A percentile compares a stretch with the other conserved stretches of the same genome.
Conservation (phyloP, 768 basidiomycete species). For the Agaricus subrufescens region DNA sequence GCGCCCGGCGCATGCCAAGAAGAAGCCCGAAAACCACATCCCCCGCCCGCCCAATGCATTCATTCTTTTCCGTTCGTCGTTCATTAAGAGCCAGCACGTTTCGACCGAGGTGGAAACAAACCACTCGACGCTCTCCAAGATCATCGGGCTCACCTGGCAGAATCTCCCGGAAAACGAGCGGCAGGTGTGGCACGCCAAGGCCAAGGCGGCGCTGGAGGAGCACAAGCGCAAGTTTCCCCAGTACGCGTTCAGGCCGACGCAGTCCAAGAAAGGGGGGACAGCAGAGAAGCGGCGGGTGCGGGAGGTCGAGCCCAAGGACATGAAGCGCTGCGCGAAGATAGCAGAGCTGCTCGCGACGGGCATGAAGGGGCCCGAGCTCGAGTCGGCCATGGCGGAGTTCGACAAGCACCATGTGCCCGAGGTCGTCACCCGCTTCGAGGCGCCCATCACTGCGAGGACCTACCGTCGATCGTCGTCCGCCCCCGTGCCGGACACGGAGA, state of each 20-base stretch:
- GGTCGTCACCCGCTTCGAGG: constrained; percentile 72
- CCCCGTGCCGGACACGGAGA: constrained; percentile 40
- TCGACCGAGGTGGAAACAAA: constrained; percentile 76
- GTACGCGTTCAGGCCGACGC: constrained; percentile 75
- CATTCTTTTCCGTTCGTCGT: constrained; percentile 81
- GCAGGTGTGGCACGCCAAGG: constrained; percentile 73
- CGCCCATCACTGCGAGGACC: constrained; percentile 68
- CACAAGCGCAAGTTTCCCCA: constrained; percentile 76
- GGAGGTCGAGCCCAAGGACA: constrained; percentile 64
- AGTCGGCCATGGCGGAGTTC: constrained; percentile 55
- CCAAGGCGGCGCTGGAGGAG: constrained; percentile 69
- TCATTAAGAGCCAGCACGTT: constrained; percentile 76
- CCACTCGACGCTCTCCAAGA: constrained; percentile 80
- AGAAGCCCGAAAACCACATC: constrained; percentile 71
- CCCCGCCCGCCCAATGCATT: constrained; percentile 85
- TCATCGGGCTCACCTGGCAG: constrained; percentile 81
- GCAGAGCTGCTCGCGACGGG: constrained; percentile 62
- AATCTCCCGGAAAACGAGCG: constrained; percentile 72
- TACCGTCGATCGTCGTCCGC: constrained; percentile 68
- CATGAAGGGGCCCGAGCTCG: constrained; percentile 53
- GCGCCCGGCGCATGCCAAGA: constrained; percentile 55
- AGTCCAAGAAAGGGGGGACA: constrained; percentile 42
- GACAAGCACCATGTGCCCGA: constrained; percentile 55
- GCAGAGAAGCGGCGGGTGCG: constrained; percentile 57
- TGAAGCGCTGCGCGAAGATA: constrained; percentile 63